Evolutionary conservation across 2,329 filamentous ascomycete genomes (phyloP).

Genomic region (Beauveria rudraprayagi): DNA sequence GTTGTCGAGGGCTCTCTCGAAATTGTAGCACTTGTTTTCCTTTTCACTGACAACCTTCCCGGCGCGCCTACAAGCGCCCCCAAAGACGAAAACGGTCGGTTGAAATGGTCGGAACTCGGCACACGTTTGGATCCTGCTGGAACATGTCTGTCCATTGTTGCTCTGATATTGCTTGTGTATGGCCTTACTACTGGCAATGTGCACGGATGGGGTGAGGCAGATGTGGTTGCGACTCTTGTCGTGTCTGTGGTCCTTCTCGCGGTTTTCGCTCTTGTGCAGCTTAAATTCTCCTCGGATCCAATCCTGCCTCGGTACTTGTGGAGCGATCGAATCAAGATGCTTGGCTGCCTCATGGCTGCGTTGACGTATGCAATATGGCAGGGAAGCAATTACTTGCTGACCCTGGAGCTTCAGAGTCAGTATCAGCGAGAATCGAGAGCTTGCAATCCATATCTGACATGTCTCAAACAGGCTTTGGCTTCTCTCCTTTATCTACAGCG

Average conservation of each 20-base stretch:
- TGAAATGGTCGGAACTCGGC: conserved; percentile 3
- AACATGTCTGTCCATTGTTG: conserved; percentile 8
- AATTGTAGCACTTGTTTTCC: conserved; percentile 7
- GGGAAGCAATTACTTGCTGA: conserved; percentile 12
- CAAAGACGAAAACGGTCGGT: neutral
- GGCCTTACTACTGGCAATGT: conserved; percentile 11
- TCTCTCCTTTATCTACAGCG: conserved; percentile 11
- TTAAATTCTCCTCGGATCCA: conserved; percentile 5
- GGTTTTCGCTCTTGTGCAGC: conserved; percentile 7
- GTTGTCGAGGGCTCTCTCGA: conserved; percentile 9
- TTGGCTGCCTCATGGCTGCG: conserved; percentile 9
- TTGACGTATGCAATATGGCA: conserved; percentile 13
- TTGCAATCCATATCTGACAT: neutral
- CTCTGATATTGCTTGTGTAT: conserved; percentile 9
- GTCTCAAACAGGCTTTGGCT: conserved; percentile 8
- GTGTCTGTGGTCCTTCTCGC: conserved; percentile 4
- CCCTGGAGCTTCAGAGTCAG: conserved; percentile 12
- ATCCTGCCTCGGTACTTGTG: conserved; percentile 10
- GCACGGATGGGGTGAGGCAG: conserved; percentile 7
- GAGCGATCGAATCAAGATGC: conserved; percentile 6
- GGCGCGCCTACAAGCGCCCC: neutral
- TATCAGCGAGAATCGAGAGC: neutral
- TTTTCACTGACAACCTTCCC: conserved; percentile 10
- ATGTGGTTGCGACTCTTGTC: conserved; percentile 10
- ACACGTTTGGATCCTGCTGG: conserved; percentile 6